Conservation (phyloP, 78 protist genomes). For the Mantamonas sphyraenae region DNA sequence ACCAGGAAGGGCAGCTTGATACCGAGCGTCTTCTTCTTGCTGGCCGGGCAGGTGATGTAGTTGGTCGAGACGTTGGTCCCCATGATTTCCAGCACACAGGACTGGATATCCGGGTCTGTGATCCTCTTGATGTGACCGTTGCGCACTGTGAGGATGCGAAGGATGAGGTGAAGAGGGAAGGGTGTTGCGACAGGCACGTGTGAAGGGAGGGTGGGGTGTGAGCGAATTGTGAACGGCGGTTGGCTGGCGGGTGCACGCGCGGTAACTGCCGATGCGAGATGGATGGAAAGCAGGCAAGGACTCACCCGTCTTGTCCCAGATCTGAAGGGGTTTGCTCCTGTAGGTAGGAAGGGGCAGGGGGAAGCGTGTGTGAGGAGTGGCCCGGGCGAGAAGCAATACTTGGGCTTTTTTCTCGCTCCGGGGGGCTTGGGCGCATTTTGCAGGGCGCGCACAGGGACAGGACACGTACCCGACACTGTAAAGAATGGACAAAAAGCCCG, state of each 20-base stretch:
- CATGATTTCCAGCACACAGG: slow-evolving; percentile 78
- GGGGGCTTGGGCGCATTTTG: too few relatives aligned
- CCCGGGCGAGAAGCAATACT: background rate
- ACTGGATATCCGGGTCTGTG: slow-evolving; percentile 85
- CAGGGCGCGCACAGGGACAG: background rate
- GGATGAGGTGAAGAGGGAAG: background rate
- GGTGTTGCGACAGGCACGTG: background rate
- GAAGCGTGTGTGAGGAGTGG: background rate
- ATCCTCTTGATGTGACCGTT: slow-evolving; percentile 89
- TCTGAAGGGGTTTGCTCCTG: slow-evolving; percentile 82
- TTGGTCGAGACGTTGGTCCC: slow-evolving; percentile 80
- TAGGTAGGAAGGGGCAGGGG: background rate
- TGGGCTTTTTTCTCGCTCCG: too few relatives aligned
- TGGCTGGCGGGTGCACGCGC: background rate
- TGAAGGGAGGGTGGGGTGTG: background rate
- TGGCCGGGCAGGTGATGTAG: slow-evolving; percentile 83
- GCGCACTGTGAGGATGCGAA: slow-evolving; percentile 12
- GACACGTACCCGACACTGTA: slow-evolving; percentile 78
- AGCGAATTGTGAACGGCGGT: background rate
- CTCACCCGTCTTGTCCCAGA: slow-evolving; percentile 79
- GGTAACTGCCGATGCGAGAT: background rate
- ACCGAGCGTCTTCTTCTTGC: slow-evolving; percentile 75
- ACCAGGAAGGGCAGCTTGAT: slow-evolving; percentile 92
- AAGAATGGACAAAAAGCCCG: slow-evolving; percentile 87
- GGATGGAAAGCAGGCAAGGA: background rate